Evolutionary conservation across 139 green algal species (phyloP).

Genomic region (Coelastrella sp.): DNA sequence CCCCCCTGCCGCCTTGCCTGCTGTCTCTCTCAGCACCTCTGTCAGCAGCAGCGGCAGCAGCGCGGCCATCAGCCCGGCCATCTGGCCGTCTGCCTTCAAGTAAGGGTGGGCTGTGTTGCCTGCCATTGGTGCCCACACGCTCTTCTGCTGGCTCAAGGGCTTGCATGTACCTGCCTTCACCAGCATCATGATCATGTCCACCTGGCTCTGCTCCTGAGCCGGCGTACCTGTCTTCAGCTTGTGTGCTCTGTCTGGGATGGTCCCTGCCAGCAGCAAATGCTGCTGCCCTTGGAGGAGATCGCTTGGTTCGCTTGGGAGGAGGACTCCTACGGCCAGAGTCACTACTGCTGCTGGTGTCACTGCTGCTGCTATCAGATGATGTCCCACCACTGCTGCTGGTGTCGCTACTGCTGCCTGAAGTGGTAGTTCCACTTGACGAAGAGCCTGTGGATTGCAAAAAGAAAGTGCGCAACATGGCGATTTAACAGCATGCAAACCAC

Average conservation of each 20-base stretch:
- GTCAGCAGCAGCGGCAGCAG: conserved; percentile 10
- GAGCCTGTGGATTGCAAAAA: conserved; percentile 34
- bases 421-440: conserved; percentile 39
- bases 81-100: conserved; percentile 5
- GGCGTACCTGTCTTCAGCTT: neutral
- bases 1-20: neutral
- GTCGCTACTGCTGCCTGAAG: conserved; percentile 27
- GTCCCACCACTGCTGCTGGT: conserved; percentile 40
- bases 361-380: conserved; percentile 35
- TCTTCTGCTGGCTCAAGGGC: neutral
- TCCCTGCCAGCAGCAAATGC: neutral
- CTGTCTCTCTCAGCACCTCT: neutral
- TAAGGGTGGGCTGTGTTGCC: neutral
- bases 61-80: conserved; percentile 16
- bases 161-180: neutral
- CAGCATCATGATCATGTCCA: neutral
- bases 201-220: neutral
- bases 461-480: neutral
- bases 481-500: too few relatives aligned
- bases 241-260: neutral
- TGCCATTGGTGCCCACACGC: neutral
- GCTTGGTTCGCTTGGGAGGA: conserved; percentile 2
- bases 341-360: conserved; percentile 21
- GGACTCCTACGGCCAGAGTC: neutral
- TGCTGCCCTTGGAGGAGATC: neutral